These are phyloP conservation scores for Epichloe uncinata DNA, from an alignment of 2,329 filamentous ascomycete species.

Conservation along the genomic window DNA sequence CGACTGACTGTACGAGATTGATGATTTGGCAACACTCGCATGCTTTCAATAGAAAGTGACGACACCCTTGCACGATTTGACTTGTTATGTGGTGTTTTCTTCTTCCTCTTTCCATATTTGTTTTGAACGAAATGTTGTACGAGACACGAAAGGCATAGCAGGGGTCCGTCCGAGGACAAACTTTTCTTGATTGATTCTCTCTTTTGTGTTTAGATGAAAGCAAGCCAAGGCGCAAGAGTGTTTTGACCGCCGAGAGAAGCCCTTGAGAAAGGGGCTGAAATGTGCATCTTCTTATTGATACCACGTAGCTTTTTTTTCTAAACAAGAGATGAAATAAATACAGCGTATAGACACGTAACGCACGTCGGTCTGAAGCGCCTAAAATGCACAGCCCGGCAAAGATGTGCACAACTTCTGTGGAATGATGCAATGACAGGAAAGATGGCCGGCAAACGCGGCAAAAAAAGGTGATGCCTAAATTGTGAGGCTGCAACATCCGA, in stretches of 20 bases:
- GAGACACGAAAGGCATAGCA: neutral
- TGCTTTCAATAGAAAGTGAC: neutral
- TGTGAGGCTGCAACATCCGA: neutral
- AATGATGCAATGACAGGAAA: no score
- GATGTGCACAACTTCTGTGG: no score
- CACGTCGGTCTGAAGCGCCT: no score
- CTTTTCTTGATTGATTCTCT: neutral
- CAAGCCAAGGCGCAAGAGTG: neutral
- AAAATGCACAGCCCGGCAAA: no score
- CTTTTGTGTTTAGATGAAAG: neutral
- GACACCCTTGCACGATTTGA: neutral
- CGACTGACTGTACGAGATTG: conserved; percentile 4
- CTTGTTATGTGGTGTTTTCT: neutral
- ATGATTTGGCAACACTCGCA: neutral
- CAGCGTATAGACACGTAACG: no score
- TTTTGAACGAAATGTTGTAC: neutral
- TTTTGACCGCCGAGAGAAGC: neutral
- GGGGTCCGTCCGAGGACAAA: neutral
- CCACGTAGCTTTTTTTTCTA: neutral
- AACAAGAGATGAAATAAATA: no score
- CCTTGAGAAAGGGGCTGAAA: neutral
- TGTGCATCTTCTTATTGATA: neutral
- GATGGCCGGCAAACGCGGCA: no score
- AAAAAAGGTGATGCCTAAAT: neutral
- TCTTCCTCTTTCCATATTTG: neutral